Conservation (phyloP, 1,139 yeast genomes). For the Taphrina populina region DNA sequence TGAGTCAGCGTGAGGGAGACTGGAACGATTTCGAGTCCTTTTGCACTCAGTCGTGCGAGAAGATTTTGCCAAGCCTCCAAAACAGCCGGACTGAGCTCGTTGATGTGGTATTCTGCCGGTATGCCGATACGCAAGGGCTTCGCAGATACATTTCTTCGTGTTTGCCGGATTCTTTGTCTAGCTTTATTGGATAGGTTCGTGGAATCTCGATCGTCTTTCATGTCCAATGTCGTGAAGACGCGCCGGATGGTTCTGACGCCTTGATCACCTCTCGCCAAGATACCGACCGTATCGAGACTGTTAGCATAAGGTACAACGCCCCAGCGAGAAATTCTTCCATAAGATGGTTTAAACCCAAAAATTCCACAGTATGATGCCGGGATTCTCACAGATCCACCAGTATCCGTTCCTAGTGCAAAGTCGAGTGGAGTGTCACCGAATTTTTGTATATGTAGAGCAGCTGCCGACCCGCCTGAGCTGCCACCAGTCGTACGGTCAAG, state of each 20-base stretch:
- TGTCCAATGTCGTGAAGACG: slow-evolving; percentile 50
- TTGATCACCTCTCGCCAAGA: slow-evolving; percentile 56
- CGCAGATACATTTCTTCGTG: slow-evolving; percentile 10
- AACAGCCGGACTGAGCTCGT: slow-evolving; percentile 55
- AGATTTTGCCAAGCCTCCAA: slow-evolving; percentile 52
- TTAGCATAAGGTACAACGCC: slow-evolving; percentile 94
- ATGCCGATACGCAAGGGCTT: slow-evolving; percentile 59
- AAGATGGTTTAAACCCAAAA: slow-evolving; percentile 86
- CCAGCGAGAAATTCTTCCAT: slow-evolving; percentile 86
- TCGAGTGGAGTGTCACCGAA: background rate
- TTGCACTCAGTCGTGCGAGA: slow-evolving; percentile 49
- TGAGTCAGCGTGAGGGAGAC: slow-evolving; percentile 70
- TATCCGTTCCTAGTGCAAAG: slow-evolving; percentile 68
- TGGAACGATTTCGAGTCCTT: slow-evolving; percentile 59
- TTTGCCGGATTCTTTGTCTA: slow-evolving; percentile 39
- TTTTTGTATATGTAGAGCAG: slow-evolving; percentile 49
- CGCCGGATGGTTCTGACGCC: slow-evolving; percentile 44
- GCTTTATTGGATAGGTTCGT: slow-evolving; percentile 56
- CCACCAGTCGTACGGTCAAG: slow-evolving; percentile 68
- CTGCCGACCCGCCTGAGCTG: slow-evolving; percentile 93
- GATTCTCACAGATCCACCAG: slow-evolving; percentile 91
- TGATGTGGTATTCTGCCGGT: slow-evolving; percentile 62
- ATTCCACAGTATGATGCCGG: slow-evolving; percentile 88
- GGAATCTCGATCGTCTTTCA: slow-evolving; percentile 74
- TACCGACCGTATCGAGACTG: slow-evolving; percentile 90